phyloP scores from a whole-genome alignment of 495 filamentous ascomycete species.

The Haplographium delicatum region DNA sequence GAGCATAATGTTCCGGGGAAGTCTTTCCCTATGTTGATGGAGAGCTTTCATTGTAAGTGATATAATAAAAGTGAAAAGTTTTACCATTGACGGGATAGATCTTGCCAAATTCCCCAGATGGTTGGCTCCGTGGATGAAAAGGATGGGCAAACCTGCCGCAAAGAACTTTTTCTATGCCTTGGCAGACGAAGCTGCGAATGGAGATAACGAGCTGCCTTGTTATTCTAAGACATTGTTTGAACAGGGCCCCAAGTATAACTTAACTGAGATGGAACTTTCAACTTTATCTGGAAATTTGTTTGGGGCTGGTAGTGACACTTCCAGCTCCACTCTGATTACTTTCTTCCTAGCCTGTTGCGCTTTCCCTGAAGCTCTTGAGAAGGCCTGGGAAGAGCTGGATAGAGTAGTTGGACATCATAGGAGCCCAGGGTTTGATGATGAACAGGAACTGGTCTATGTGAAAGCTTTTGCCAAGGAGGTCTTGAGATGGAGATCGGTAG shows the following conservation, averaged over 20 bases:
- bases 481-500: conserved; percentile 58
- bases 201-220: conserved; percentile 41
- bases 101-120: conserved; percentile 49
- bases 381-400: conserved; percentile 53
- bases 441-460: conserved; percentile 51
- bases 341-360: conserved; percentile 41
- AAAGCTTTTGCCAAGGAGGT: conserved; percentile 58
- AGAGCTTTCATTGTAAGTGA: conserved; percentile 46
- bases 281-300: conserved; percentile 49
- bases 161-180: conserved; percentile 52
- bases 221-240: conserved; percentile 49
- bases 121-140: conserved; percentile 55
- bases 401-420: conserved; percentile 46
- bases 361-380: conserved; percentile 41
- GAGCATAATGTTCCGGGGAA: conserved; percentile 60
- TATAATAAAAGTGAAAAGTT: background rate
- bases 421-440: conserved; percentile 53
- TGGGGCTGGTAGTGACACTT: conserved; percentile 38
- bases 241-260: conserved; percentile 41
- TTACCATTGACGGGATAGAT: conserved; percentile 27
- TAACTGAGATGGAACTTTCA: conserved; percentile 52
- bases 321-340: conserved; percentile 31
- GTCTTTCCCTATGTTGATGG: conserved; percentile 56
- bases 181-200: conserved; percentile 46
- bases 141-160: conserved; percentile 36